Evolutionary conservation across 2,329 filamentous ascomycete species (phyloP).

Genomic region (Fusarium chlamydosporum): DNA sequence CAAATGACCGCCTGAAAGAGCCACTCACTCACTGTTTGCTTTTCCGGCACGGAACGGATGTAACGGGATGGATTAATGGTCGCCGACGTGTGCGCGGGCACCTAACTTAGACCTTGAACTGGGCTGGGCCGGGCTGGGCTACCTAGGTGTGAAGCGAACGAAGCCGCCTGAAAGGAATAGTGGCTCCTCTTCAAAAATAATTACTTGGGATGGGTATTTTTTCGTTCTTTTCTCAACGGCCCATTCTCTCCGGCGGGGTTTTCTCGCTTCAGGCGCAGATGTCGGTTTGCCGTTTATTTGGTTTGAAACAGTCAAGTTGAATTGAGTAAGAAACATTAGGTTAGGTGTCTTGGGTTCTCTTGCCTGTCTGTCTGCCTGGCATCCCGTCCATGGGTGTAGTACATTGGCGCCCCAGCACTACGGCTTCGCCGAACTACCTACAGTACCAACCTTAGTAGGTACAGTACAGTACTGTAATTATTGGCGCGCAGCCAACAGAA

Average conservation of each 20-base stretch:
- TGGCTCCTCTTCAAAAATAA: neutral
- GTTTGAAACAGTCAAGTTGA: constrained; percentile 3
- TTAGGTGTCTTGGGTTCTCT: constrained; percentile 2
- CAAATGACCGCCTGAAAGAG: neutral
- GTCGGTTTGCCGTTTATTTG: neutral
- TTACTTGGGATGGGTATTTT: neutral
- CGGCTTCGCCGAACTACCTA: constrained; percentile 29
- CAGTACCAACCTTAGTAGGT: too few relatives aligned
- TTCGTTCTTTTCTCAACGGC: neutral
- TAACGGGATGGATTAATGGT: neutral
- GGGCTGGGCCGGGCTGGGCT: too few relatives aligned
- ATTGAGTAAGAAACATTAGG: neutral
- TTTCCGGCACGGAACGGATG: neutral
- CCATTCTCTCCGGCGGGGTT: neutral
- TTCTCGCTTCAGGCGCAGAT: constrained; percentile 1
- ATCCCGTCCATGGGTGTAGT: neutral
- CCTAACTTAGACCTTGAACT: neutral
- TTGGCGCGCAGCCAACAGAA: too few relatives aligned
- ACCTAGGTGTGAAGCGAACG: too few relatives aligned
- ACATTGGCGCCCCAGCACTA: constrained; percentile 21
- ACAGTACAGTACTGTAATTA: too few relatives aligned
- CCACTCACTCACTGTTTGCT: neutral
- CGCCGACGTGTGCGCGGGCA: neutral
- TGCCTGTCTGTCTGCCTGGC: constrained; percentile 12
- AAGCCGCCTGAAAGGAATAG: neutral